These are phyloP conservation scores for Colletotrichum coccodes DNA, from an alignment of 2,329 filamentous ascomycete genomes.

Conservation along the genomic window DNA sequence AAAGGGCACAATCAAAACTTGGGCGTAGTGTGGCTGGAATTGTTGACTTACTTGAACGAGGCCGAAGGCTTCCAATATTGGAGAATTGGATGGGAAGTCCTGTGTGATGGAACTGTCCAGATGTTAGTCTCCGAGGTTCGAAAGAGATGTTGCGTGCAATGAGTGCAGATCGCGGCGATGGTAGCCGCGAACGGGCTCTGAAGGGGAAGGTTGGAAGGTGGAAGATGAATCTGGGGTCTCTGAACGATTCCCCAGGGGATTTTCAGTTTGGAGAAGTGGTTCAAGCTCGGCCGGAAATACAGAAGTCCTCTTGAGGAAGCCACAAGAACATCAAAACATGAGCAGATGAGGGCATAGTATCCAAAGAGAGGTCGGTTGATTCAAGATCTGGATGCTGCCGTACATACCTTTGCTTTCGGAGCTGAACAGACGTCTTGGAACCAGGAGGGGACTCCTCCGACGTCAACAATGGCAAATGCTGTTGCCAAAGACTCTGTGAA, in stretches of 20 bases:
- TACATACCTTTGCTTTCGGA: conserved; percentile 27
- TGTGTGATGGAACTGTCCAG: neutral
- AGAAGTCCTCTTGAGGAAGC: neutral
- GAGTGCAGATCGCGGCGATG: neutral
- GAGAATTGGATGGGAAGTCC: neutral
- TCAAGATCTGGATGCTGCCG: neutral
- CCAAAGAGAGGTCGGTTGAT: neutral
- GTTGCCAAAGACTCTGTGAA: conserved; percentile 63
- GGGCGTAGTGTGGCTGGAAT: neutral
- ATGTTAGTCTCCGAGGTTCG: conserved; percentile 16
- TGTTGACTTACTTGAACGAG: conserved; percentile 19
- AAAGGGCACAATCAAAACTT: neutral
- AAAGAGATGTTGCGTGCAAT: neutral
- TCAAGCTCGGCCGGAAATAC: neutral
- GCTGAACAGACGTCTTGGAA: conserved; percentile 38
- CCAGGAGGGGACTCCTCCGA: conserved; percentile 22
- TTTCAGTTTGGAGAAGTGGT: neutral
- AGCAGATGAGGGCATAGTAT: neutral
- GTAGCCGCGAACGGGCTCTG: no score
- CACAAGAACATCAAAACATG: neutral
- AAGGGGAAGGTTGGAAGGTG: no score
- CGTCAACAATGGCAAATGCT: conserved; percentile 52
- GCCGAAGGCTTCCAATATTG: conserved; percentile 17
- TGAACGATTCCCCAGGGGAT: neutral
- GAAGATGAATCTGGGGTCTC: neutral